phyloP scores from a whole-genome alignment of 2,329 filamentous ascomycete genomes.

The Erysiphe neolycopersici region DNA sequence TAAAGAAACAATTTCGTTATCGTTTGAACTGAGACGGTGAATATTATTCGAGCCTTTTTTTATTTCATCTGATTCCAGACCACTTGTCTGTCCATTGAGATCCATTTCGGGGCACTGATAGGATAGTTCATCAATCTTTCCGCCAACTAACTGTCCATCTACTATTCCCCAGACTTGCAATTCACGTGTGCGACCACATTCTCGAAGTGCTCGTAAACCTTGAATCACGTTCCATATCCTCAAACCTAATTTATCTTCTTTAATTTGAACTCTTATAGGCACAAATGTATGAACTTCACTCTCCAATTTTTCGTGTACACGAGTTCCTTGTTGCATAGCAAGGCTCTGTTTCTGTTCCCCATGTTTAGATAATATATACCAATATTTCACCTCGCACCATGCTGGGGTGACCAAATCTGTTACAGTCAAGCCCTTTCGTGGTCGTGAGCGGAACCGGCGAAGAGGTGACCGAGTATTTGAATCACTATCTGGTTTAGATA shows the following conservation, averaged over 20 bases:
- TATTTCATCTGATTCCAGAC: constrained; percentile 14
- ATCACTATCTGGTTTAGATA: not conserved
- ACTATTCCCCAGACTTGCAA: constrained; percentile 66
- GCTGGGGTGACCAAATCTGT: constrained; percentile 70
- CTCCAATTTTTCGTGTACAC: constrained; percentile 60
- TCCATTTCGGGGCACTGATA: constrained; percentile 48
- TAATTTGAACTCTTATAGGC: constrained; percentile 40
- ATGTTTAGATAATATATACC: constrained; percentile 54
- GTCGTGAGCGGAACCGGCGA: constrained; percentile 50
- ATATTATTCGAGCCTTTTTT: not conserved
- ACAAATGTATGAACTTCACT: constrained; percentile 62
- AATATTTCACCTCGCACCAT: constrained; percentile 92
- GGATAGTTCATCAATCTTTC: constrained; percentile 68
- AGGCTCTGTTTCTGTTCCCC: constrained; percentile 50
- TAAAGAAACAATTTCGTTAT: constrained; percentile 2
- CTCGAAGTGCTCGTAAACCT: constrained; percentile 45
- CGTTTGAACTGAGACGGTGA: constrained; percentile 4
- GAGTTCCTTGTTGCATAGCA: constrained; percentile 63
- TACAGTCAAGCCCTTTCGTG: constrained; percentile 58
- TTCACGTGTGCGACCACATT: constrained; percentile 47
- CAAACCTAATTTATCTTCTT: constrained; percentile 61
- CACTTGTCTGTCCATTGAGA: constrained; percentile 22
- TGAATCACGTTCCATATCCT: constrained; percentile 80
- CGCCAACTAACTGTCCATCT: constrained; percentile 61
- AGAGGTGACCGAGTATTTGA: constrained; percentile 33